phyloP scores from a whole-genome alignment of 805 yeast genomes.

The Yamadazyma paraphyllophila region DNA sequence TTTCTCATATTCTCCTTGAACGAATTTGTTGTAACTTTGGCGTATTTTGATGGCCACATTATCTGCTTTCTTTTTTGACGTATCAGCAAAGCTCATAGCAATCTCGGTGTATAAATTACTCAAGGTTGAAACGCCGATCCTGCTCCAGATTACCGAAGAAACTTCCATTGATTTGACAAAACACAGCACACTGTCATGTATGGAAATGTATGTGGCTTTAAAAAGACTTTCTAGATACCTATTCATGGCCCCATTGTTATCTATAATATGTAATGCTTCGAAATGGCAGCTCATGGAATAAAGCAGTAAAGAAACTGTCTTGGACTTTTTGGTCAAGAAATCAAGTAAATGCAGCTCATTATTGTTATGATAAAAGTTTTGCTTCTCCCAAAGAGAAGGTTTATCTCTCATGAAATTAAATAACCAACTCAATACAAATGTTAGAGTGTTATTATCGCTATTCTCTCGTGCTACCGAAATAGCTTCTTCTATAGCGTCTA shows the following conservation, averaged over 20 bases:
- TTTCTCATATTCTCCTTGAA: constrained; percentile 39
- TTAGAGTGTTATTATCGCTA: constrained; percentile 69
- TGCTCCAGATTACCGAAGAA: constrained; percentile 47
- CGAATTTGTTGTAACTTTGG: constrained; percentile 33
- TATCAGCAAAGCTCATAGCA: constrained; percentile 37
- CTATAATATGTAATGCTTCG: constrained; percentile 55
- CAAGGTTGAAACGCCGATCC: constrained; percentile 49
- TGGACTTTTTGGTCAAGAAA: constrained; percentile 56
- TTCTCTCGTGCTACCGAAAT: constrained; percentile 84
- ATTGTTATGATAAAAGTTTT: constrained; percentile 43
- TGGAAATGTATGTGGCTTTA: constrained; percentile 54
- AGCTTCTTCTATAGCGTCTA: constrained; percentile 82
- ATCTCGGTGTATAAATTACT: constrained; percentile 48
- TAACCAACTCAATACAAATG: constrained; percentile 71
- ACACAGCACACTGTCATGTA: constrained; percentile 44
- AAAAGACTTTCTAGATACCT: constrained; percentile 53
- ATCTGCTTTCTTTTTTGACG: constrained; percentile 35
- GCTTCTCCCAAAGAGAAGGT: constrained; percentile 52
- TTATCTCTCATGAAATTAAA: constrained; percentile 65
- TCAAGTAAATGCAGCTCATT: constrained; percentile 66
- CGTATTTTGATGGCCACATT: constrained; percentile 39
- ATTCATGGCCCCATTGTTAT: constrained; percentile 48
- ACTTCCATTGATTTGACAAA: constrained; percentile 49
- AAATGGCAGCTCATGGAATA: constrained; percentile 65
- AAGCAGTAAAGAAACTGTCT: constrained; percentile 44